Evolutionary conservation across 768 basidiomycete species (phyloP).

Genomic region (Rhizopogon vesiculosus): DNA sequence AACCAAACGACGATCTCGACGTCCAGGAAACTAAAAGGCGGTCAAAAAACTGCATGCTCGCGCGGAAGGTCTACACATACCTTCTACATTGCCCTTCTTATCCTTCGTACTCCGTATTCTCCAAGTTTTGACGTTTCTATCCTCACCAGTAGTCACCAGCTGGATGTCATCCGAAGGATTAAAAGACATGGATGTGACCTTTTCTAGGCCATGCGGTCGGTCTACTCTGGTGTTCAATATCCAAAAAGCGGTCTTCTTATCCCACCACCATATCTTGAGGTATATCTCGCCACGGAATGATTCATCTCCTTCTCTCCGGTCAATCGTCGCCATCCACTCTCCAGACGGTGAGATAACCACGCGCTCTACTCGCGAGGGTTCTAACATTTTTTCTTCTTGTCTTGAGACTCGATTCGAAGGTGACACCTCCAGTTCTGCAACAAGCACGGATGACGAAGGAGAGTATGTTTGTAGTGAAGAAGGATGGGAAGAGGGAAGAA

Average conservation of each 20-base stretch:
- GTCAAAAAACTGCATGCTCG: neutral
- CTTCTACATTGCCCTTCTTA: slow-evolving; percentile 46
- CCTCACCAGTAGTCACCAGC: slow-evolving; percentile 72
- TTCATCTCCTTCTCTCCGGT: slow-evolving; percentile 65
- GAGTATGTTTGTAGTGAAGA: slow-evolving; percentile 93
- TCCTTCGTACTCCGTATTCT: slow-evolving; percentile 44
- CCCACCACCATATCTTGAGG: slow-evolving; percentile 92
- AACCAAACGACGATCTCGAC: slow-evolving; percentile 65
- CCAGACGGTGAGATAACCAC: slow-evolving; percentile 63
- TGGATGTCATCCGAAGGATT: slow-evolving; percentile 43
- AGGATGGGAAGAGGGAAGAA: slow-evolving; percentile 91
- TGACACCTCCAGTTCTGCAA: slow-evolving; percentile 88
- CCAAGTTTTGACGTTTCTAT: slow-evolving; percentile 82
- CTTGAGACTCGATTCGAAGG: slow-evolving; percentile 90
- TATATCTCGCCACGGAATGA: slow-evolving; percentile 64
- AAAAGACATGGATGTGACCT: slow-evolving; percentile 66
- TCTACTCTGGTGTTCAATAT: slow-evolving; percentile 86
- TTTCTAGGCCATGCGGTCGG: slow-evolving; percentile 69
- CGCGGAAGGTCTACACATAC: slow-evolving; percentile 30
- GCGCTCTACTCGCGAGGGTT: slow-evolving; percentile 71
- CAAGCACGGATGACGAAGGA: slow-evolving; percentile 58
- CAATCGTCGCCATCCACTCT: slow-evolving; percentile 91
- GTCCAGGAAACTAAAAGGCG: slow-evolving; percentile 56
- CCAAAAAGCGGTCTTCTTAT: slow-evolving; percentile 56
- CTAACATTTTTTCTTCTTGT: slow-evolving; percentile 70